A percentile compares a stretch with the other conserved stretches of the same genome.
Evolutionary conservation across 441 rosid species (phyloP).

Genomic region (Adansonia rubrostipa): DNA sequence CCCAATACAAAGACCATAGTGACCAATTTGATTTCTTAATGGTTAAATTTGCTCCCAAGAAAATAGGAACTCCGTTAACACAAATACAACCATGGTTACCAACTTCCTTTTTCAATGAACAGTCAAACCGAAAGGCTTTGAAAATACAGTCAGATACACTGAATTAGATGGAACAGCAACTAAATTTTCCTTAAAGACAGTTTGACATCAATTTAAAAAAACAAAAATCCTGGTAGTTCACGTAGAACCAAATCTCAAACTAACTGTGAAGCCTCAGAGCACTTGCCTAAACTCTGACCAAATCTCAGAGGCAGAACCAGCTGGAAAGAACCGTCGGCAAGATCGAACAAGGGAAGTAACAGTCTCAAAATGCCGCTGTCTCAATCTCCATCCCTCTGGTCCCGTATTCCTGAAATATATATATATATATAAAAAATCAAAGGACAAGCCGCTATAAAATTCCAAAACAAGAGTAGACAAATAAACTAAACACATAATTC

Average conservation of each 20-base stretch:
- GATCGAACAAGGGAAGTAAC: conserved; percentile 91
- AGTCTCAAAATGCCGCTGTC: conserved; percentile 92
- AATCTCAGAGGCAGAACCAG: conserved; percentile 90
- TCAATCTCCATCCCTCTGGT: conserved; percentile 99
- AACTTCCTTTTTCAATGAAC: conserved; percentile 5
- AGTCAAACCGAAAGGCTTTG: conserved; percentile 14
- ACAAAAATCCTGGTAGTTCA: background rate
- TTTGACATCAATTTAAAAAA: conserved; percentile 15
- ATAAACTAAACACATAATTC: background rate
- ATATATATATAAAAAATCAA: background rate
- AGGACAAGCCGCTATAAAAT: background rate
- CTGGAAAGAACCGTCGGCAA: conserved; percentile 84
- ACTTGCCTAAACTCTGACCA: conserved; percentile 95
- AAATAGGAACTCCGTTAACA: conserved; percentile 15
- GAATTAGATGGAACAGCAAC: conserved; percentile 10
- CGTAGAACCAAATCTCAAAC: conserved; percentile 22
- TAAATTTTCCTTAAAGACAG: conserved; percentile 10
- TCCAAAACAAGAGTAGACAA: background rate
- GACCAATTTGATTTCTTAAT: conserved; percentile 20
- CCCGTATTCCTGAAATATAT: conserved; percentile 75
- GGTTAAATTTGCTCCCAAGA: conserved; percentile 5
- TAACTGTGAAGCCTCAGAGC: conserved; percentile 23
- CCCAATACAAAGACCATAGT: background rate
- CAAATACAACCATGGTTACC: background rate
- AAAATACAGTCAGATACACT: background rate